Percentiles rank a stretch among this genome's conserved stretches.
Conservation (phyloP, 768 basidiomycete genomes). For the Pleurotus salmoneostramineus region DNA sequence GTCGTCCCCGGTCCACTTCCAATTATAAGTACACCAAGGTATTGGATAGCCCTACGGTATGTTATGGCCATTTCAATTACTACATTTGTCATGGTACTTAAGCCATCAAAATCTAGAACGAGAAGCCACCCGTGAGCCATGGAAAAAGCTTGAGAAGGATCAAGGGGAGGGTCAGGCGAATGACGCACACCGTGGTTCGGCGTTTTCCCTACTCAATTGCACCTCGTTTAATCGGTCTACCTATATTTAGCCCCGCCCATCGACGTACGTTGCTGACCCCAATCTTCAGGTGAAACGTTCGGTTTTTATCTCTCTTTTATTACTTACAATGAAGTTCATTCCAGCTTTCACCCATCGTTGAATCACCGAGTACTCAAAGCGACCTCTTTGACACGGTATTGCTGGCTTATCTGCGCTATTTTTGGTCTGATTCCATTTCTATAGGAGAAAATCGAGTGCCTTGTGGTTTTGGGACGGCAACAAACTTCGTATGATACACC, state of each 20-base stretch:
- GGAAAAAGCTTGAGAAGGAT: slow-evolving; percentile 2
- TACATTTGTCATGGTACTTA: background rate
- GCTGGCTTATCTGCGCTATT: background rate
- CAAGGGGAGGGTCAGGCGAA: slow-evolving; percentile 5
- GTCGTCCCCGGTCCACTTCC: background rate
- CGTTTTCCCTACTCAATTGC: background rate
- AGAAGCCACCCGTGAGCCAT: background rate
- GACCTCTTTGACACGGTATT: background rate
- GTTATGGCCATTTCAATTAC: too few relatives aligned
- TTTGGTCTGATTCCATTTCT: background rate
- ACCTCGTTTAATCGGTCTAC: background rate
- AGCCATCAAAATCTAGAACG: background rate
- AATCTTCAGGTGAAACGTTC: background rate
- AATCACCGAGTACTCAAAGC: background rate
- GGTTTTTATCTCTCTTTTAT: background rate
- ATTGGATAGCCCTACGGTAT: background rate
- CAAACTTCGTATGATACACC: background rate
- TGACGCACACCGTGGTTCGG: background rate
- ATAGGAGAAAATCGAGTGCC: background rate
- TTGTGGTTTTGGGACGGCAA: background rate
- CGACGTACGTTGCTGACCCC: too few relatives aligned
- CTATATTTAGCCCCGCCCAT: background rate
- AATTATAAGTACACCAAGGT: background rate
- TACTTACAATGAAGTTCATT: background rate
- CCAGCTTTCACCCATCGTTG: background rate